Percentiles rank a stretch among this genome's conserved stretches.
phyloP scores from a whole-genome alignment of 2,329 filamentous ascomycete species.

The Colletotrichum eremochloae region DNA sequence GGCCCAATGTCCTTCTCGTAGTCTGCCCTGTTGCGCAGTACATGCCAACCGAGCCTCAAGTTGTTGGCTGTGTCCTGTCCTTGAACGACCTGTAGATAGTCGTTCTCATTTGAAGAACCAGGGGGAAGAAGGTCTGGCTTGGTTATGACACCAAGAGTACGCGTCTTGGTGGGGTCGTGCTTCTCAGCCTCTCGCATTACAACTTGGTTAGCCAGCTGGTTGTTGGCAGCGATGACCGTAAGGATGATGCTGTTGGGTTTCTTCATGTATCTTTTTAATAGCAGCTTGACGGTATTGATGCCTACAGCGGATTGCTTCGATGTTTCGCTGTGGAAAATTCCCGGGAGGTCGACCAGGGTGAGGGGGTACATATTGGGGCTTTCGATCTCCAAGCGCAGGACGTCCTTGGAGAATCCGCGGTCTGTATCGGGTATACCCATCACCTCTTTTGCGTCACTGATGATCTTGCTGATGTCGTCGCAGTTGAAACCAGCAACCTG shows the following conservation, averaged over 20 bases:
- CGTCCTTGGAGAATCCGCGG: slow-evolving; percentile 58
- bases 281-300: slow-evolving; percentile 50
- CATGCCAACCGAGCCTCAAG: slow-evolving; percentile 64
- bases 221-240: slow-evolving; percentile 64
- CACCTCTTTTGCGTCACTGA: slow-evolving; percentile 62
- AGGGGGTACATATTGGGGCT: slow-evolving; percentile 60
- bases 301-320: slow-evolving; percentile 50
- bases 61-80: slow-evolving; percentile 50
- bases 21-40: slow-evolving; percentile 63
- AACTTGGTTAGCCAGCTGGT: slow-evolving; percentile 64
- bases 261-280: slow-evolving; percentile 67
- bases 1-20: slow-evolving; percentile 40
- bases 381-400: slow-evolving; percentile 61
- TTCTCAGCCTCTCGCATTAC: slow-evolving; percentile 60
- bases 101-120: slow-evolving; percentile 55
- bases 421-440: slow-evolving; percentile 59
- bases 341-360: slow-evolving; percentile 69
- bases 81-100: slow-evolving; percentile 53
- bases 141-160: slow-evolving; percentile 70
- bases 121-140: slow-evolving; percentile 63
- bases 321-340: slow-evolving; percentile 54
- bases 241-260: slow-evolving; percentile 71
- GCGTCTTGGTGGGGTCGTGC: slow-evolving; percentile 57
- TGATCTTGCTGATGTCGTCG: slow-evolving; percentile 60
- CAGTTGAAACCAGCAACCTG: slow-evolving; percentile 48